Evolutionary conservation across 192 early-diverging fungal genomes (phyloP).

Genomic region (Rhizophagus sp.): DNA sequence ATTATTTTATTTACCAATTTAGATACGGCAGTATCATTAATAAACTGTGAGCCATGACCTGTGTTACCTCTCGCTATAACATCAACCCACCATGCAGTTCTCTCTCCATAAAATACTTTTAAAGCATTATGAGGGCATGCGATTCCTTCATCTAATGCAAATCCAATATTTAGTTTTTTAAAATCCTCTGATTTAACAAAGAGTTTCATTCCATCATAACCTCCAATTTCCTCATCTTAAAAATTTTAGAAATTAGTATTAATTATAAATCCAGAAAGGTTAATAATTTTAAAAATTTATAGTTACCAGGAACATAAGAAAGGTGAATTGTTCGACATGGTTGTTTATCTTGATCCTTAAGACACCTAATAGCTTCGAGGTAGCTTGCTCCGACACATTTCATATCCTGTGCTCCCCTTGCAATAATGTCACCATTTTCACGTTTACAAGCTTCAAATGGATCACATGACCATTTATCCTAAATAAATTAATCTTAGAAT

Average conservation of each 20-base stretch:
- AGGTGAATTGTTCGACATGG: slow-evolving; percentile 73
- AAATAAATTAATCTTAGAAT: neutral
- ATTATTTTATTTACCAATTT: slow-evolving; percentile 49
- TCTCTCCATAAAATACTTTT: slow-evolving; percentile 85
- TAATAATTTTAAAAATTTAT: neutral
- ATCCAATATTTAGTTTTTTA: slow-evolving; percentile 70
- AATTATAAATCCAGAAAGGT: neutral
- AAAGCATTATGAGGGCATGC: slow-evolving; percentile 63
- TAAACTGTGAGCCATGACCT: slow-evolving; percentile 86
- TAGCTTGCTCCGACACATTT: slow-evolving; percentile 84
- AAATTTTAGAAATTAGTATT: neutral
- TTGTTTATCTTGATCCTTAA: slow-evolving; percentile 54
- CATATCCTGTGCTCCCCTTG: slow-evolving; percentile 91
- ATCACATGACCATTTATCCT: slow-evolving; percentile 70
- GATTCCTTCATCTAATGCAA: slow-evolving; percentile 86
- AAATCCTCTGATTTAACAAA: slow-evolving; percentile 72
- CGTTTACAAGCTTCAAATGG: slow-evolving; percentile 74
- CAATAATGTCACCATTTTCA: slow-evolving; percentile 70
- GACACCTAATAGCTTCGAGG: slow-evolving; percentile 74
- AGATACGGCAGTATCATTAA: slow-evolving; percentile 66
- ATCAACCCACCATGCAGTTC: slow-evolving; percentile 82
- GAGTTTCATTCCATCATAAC: slow-evolving; percentile 72
- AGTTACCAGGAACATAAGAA: slow-evolving; percentile 69
- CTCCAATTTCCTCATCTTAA: slow-evolving; percentile 83
- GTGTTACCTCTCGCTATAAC: slow-evolving; percentile 70